Conservation (phyloP, 1,139 yeast species). For the Blastobotrys buckinghamii region DNA sequence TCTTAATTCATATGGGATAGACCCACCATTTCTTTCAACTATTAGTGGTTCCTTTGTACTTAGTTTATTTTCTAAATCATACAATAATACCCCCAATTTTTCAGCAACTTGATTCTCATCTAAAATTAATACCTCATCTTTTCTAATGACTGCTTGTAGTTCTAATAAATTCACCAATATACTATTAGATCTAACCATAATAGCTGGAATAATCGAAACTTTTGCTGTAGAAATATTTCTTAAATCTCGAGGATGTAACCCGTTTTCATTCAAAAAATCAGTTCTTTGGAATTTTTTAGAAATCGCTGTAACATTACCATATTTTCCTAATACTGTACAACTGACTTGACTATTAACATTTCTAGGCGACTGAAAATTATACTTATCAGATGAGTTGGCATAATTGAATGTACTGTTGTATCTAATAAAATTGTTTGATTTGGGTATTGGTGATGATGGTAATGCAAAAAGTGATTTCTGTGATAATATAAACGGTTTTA, state of each 20-base stretch:
- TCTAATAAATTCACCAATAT: slow-evolving; percentile 77
- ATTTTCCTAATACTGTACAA: slow-evolving; percentile 70
- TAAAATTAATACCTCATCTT: slow-evolving; percentile 72
- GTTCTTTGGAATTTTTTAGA: slow-evolving; percentile 68
- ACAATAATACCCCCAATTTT: slow-evolving; percentile 68
- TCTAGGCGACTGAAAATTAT: slow-evolving; percentile 14
- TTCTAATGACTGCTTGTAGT: slow-evolving; percentile 74
- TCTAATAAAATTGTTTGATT: no score
- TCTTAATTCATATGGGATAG: slow-evolving; percentile 62
- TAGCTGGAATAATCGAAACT: slow-evolving; percentile 80
- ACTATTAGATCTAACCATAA: slow-evolving; percentile 70
- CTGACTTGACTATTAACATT: slow-evolving; percentile 25
- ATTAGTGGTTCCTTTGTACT: background rate
- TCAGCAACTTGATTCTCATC: slow-evolving; percentile 56
- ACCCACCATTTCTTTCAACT: background rate
- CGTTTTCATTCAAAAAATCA: slow-evolving; percentile 64
- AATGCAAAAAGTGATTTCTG: no score
- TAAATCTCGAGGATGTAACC: slow-evolving; percentile 72
- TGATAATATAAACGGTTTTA: no score
- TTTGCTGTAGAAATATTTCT: slow-evolving; percentile 81
- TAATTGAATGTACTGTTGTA: slow-evolving; percentile 1
- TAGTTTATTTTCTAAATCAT: slow-evolving; percentile 69
- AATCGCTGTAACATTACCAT: slow-evolving; percentile 66
- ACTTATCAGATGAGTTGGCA: slow-evolving; percentile 12
- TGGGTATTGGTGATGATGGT: no score